phyloP scores from a whole-genome alignment of 2,329 filamentous ascomycete species.

The Alternaria consortialis region DNA sequence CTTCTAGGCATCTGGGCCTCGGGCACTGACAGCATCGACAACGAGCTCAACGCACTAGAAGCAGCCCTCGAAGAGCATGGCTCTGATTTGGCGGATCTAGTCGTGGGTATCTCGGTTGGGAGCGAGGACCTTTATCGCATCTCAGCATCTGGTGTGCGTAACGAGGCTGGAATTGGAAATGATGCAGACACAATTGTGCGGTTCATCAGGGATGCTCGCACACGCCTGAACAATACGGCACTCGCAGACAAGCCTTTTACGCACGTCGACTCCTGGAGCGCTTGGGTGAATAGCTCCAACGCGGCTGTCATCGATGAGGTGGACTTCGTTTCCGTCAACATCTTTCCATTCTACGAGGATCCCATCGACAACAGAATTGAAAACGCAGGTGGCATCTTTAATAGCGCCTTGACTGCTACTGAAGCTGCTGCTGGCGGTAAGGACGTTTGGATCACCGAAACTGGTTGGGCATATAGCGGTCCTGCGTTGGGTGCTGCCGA shows the following conservation, averaged over 20 bases:
- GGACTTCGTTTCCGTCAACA: constrained; percentile 51
- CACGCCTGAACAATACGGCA: constrained; percentile 67
- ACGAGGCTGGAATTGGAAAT: constrained; percentile 69
- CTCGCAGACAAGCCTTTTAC: constrained; percentile 61
- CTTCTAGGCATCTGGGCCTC: constrained; percentile 61
- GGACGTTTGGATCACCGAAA: constrained; percentile 52
- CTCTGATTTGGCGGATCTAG: constrained; percentile 61
- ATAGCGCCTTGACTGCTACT: constrained; percentile 37
- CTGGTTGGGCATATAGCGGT: constrained; percentile 46
- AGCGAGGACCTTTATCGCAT: constrained; percentile 69
- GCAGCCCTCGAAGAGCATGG: constrained; percentile 46
- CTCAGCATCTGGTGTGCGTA: constrained; percentile 71
- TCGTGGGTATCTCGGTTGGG: constrained; percentile 50
- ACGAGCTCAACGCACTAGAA: constrained; percentile 46
- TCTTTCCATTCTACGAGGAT: constrained; percentile 50
- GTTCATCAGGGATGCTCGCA: constrained; percentile 60
- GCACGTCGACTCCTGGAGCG: constrained; percentile 51
- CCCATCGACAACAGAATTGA: constrained; percentile 48
- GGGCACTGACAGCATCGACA: constrained; percentile 56
- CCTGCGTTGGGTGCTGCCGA: constrained; percentile 39
- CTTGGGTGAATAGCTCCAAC: constrained; percentile 47
- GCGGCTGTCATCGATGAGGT: constrained; percentile 45
- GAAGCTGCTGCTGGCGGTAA: constrained; percentile 42
- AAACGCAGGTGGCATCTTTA: constrained; percentile 52
- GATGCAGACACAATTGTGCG: constrained; percentile 67